A percentile compares a stretch with the other conserved stretches of the same genome.
Conservation (phyloP, 345 rosid genomes). For the Erysimum cheiranthoides region DNA sequence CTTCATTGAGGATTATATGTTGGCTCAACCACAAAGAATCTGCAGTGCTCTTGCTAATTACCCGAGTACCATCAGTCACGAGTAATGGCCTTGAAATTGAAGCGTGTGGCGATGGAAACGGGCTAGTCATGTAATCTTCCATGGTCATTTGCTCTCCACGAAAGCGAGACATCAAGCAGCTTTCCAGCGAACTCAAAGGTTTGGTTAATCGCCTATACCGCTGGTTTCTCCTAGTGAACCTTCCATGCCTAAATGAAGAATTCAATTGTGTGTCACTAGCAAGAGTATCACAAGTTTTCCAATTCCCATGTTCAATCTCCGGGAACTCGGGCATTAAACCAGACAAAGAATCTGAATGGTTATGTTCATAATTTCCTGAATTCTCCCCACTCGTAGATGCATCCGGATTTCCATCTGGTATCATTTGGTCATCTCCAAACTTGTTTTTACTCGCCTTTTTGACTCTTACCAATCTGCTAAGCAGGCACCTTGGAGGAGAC, state of each 20-base stretch:
- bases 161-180: constrained; percentile 81
- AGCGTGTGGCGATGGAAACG: constrained; percentile 53
- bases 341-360: constrained; percentile 45
- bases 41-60: constrained; percentile 57
- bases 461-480: constrained; percentile 28
- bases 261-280: constrained; percentile 34
- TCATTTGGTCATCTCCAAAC: constrained; percentile 26
- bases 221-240: constrained; percentile 52
- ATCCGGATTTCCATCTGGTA: not conserved
- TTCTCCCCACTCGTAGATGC: constrained; percentile 50
- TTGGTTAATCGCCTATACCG: constrained; percentile 43
- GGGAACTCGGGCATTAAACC: constrained; percentile 35
- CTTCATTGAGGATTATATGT: constrained; percentile 14
- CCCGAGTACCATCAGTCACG: constrained; percentile 67
- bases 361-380: constrained; percentile 39
- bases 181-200: constrained; percentile 73
- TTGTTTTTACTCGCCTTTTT: constrained; percentile 19
- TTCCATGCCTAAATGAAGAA: constrained; percentile 49
- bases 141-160: constrained; percentile 51
- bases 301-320: constrained; percentile 20
- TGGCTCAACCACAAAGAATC: constrained; percentile 43
- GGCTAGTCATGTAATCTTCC: constrained; percentile 60
- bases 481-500: constrained; percentile 37
- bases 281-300: constrained; percentile 17
- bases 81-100: constrained; percentile 61